Percentiles rank a stretch among this genome's conserved stretches.
phyloP scores from a whole-genome alignment of 2,329 filamentous ascomycete species.

The Alternaria tenuissima region DNA sequence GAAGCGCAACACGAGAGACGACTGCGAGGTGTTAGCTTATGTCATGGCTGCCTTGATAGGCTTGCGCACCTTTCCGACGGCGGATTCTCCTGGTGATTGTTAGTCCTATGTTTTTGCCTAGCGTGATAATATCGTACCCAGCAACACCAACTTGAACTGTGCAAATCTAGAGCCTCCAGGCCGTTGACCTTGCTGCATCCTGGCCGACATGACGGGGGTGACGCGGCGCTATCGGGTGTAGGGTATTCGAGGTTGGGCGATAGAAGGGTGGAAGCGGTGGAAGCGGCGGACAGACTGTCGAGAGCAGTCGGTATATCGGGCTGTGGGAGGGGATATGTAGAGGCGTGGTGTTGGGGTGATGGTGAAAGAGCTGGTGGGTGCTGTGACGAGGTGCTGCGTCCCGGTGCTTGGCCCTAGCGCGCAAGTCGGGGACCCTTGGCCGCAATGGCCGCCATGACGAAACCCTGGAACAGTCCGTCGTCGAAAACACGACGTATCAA shows the following conservation, averaged over 20 bases:
- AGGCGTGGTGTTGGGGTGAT: constrained; percentile 13
- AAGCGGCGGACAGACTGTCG: background rate
- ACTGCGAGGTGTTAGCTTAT: constrained; percentile 64
- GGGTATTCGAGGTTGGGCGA: too few species aligned
- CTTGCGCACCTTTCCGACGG: constrained; percentile 87
- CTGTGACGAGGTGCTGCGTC: constrained; percentile 25
- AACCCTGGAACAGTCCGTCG: constrained; percentile 12
- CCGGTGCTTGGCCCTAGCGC: constrained; percentile 16
- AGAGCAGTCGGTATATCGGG: constrained; percentile 5
- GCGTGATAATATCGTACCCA: constrained; percentile 67
- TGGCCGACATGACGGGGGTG: constrained; percentile 75
- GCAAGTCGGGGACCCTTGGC: constrained; percentile 18
- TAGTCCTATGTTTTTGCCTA: constrained; percentile 17
- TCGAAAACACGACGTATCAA: constrained; percentile 9
- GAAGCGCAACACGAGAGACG: constrained; percentile 96
- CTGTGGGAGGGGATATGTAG: constrained; percentile 4
- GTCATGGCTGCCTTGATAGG: constrained; percentile 36
- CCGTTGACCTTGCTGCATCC: constrained; percentile 76
- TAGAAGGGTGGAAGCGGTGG: too few species aligned
- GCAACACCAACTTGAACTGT: constrained; percentile 97
- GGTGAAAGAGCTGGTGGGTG: constrained; percentile 20
- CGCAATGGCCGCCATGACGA: constrained; percentile 28
- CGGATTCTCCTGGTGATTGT: constrained; percentile 82
- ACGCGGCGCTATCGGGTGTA: constrained; percentile 30
- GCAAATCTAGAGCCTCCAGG: constrained; percentile 80